These are phyloP conservation scores for Xylaria sp. DNA, from an alignment of 2,329 filamentous ascomycete genomes.

Conservation along the genomic window DNA sequence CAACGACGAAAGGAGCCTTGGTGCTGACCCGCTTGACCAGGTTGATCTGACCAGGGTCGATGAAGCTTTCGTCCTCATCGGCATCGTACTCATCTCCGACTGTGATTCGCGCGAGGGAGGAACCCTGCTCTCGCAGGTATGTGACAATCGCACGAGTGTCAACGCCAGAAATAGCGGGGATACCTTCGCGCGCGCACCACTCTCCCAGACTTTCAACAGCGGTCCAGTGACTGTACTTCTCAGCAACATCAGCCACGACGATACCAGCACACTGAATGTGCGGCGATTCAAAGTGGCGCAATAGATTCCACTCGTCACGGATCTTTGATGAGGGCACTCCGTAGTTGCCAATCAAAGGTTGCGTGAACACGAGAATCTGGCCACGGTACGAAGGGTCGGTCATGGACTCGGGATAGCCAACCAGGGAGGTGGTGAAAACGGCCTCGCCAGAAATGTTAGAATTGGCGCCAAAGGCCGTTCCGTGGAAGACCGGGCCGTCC, in stretches of 20 bases:
- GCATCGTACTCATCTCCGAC: slow-evolving; percentile 98
- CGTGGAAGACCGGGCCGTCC: slow-evolving; percentile 93
- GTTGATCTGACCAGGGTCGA: slow-evolving; percentile 95
- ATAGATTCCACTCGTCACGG: slow-evolving; percentile 80
- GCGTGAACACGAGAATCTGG: slow-evolving; percentile 97
- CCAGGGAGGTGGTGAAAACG: slow-evolving; percentile 95
- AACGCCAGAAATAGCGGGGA: slow-evolving; percentile 92
- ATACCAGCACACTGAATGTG: slow-evolving; percentile 96
- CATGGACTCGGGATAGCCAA: slow-evolving; percentile 95
- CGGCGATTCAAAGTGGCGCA: slow-evolving; percentile 97
- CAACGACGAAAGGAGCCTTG: slow-evolving; percentile 95
- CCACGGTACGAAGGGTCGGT: slow-evolving; percentile 84
- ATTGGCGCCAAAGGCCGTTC: slow-evolving; percentile 94
- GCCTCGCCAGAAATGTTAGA: slow-evolving; percentile 96
- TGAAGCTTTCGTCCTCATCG: slow-evolving; percentile 92
- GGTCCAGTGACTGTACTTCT: slow-evolving; percentile 97
- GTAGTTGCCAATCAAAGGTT: slow-evolving; percentile 97
- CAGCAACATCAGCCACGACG: slow-evolving; percentile 89
- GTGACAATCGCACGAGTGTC: slow-evolving; percentile 97
- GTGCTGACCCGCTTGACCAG: slow-evolving; percentile 94
- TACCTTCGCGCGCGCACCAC: slow-evolving; percentile 94
- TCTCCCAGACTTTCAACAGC: slow-evolving; percentile 88
- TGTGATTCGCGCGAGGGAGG: slow-evolving; percentile 88
- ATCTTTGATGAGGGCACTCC: slow-evolving; percentile 75
- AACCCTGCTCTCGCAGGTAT: slow-evolving; percentile 90